phyloP scores from a whole-genome alignment of 1,284 basidiomycete species.

The Tetrapyrgos nigripes region DNA sequence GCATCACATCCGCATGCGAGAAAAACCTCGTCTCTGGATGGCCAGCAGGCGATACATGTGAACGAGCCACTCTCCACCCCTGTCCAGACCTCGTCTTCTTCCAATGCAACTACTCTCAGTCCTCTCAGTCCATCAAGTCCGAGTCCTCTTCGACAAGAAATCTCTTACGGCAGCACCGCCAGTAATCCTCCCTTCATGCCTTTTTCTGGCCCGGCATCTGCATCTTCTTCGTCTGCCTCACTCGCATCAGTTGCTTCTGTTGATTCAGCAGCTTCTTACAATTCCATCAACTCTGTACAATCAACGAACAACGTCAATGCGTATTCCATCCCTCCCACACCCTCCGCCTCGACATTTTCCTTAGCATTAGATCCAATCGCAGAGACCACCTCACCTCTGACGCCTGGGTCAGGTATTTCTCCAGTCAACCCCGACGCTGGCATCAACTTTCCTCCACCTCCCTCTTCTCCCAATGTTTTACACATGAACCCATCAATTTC shows the following conservation, averaged over 20 bases:
- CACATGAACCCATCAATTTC: conserved; percentile 15
- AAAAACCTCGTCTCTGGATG: conserved; percentile 72
- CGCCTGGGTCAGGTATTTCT: conserved; percentile 7
- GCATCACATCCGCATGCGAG: conserved; percentile 78
- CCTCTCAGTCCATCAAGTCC: background rate
- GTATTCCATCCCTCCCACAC: conserved; percentile 36
- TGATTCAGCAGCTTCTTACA: no score
- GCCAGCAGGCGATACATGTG: conserved; percentile 40
- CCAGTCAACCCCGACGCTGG: conserved; percentile 9
- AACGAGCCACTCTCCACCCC: background rate
- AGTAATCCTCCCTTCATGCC: background rate
- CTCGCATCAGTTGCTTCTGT: background rate
- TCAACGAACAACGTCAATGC: background rate
- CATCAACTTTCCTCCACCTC: conserved; percentile 17
- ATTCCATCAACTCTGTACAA: no score
- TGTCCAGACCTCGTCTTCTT: background rate
- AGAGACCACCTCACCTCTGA: conserved; percentile 51
- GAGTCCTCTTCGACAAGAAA: conserved; percentile 19
- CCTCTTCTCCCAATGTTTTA: background rate
- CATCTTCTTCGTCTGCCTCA: conserved; percentile 23
- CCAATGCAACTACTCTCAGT: background rate
- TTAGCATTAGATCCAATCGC: conserved; percentile 74
- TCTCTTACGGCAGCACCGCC: conserved; percentile 16
- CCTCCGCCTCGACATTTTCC: conserved; percentile 64
- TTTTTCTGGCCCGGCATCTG: conserved; percentile 38